Conservation (phyloP, 2,329 filamentous ascomycete genomes). For the Uncinocarpus reesii region DNA sequence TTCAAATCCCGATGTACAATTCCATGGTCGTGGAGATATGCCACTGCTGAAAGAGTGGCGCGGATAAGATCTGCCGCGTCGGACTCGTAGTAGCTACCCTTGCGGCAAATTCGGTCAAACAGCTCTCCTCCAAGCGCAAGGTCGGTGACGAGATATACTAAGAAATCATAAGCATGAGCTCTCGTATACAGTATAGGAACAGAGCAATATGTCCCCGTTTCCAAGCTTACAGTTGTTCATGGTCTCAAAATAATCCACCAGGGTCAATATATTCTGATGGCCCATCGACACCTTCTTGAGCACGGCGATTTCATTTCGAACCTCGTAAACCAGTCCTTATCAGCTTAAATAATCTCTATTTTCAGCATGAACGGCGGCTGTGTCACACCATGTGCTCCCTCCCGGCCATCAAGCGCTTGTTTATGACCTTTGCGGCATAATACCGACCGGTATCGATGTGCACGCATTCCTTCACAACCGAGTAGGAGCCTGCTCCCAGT, state of each 20-base stretch:
- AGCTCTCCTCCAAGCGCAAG: constrained; percentile 92
- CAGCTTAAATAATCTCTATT: not conserved
- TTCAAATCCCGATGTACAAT: constrained; percentile 98
- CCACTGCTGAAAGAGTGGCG: constrained; percentile 90
- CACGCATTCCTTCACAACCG: constrained; percentile 96
- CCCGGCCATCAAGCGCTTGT: constrained; percentile 95
- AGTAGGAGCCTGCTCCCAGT: constrained; percentile 90
- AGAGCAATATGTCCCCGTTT: not conserved
- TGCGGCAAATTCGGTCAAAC: constrained; percentile 96
- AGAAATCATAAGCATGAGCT: constrained; percentile 4
- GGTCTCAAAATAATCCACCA: constrained; percentile 98
- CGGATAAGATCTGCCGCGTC: constrained; percentile 93
- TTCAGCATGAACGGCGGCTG: not conserved
- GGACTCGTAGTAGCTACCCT: constrained; percentile 96
- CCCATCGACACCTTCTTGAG: constrained; percentile 98
- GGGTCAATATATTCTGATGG: constrained; percentile 91
- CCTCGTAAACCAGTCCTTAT: constrained; percentile 44
- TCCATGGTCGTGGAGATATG: constrained; percentile 95
- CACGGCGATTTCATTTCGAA: constrained; percentile 95
- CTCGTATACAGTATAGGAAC: not conserved
- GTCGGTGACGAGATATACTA: constrained; percentile 91
- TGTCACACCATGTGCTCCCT: constrained; percentile 82
- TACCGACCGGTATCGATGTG: constrained; percentile 96
- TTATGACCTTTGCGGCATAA: constrained; percentile 98
- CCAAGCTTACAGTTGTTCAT: constrained; percentile 74